Evolutionary conservation across 495 filamentous ascomycete genomes (phyloP).

Genomic region (Penicillium maclennaniae): DNA sequence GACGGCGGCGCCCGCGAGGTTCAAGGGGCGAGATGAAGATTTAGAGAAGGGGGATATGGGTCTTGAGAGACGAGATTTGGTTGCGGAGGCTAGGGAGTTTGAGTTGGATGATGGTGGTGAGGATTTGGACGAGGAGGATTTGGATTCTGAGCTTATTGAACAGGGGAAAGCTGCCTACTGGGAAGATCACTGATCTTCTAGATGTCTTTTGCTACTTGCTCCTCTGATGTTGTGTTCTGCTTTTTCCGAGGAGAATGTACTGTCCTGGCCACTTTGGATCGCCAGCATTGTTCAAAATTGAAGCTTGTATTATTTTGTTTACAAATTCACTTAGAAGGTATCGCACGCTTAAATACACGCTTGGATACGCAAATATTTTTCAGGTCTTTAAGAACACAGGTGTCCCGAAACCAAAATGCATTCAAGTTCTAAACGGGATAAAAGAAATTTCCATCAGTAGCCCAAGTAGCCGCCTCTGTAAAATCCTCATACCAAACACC

Average conservation of each 20-base stretch:
- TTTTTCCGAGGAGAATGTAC: background rate
- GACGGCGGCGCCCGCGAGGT: no score
- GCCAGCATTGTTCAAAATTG: no score
- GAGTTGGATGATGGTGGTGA: no score
- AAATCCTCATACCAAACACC: slow-evolving; percentile 70
- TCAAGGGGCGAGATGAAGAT: no score
- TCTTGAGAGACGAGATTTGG: no score
- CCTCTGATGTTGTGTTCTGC: background rate
- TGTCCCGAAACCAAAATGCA: background rate
- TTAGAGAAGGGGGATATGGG: no score
- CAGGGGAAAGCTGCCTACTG: background rate
- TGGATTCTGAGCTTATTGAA: background rate
- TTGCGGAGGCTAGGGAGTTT: background rate
- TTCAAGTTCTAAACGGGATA: slow-evolving; percentile 6
- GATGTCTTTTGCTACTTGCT: background rate
- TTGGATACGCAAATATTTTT: background rate
- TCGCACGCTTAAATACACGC: no score
- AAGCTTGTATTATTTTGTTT: no score
- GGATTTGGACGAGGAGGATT: no score
- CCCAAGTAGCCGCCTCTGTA: slow-evolving; percentile 70
- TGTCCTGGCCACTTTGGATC: no score
- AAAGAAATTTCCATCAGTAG: slow-evolving; percentile 49
- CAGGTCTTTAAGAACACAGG: background rate
- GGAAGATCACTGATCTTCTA: background rate
- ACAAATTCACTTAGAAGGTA: no score